These are phyloP conservation scores for Penicillium sp. DNA, from an alignment of 2,329 filamentous ascomycete genomes.

Conservation along the genomic window DNA sequence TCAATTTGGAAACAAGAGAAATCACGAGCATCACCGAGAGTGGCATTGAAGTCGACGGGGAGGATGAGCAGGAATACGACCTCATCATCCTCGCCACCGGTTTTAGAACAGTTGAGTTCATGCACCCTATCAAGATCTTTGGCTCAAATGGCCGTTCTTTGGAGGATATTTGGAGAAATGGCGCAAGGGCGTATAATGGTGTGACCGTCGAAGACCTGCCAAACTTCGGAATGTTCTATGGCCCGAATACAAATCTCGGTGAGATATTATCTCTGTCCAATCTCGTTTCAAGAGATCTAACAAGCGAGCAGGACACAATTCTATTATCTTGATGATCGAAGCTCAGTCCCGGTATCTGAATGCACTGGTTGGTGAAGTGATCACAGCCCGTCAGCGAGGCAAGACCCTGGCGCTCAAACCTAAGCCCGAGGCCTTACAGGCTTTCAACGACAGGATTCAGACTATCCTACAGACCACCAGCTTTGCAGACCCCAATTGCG, in stretches of 20 bases:
- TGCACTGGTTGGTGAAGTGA: slow-evolving; percentile 51
- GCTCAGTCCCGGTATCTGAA: slow-evolving; percentile 59
- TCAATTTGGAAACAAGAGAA: slow-evolving; percentile 49
- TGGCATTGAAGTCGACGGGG: slow-evolving; percentile 50
- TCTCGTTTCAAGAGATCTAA: not conserved
- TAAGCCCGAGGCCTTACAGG: slow-evolving; percentile 39
- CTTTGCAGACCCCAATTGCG: slow-evolving; percentile 59
- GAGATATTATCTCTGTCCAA: not conserved
- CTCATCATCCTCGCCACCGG: slow-evolving; percentile 61
- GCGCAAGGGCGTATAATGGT: slow-evolving; percentile 55
- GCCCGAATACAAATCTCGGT: slow-evolving; percentile 57
- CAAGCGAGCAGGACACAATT: slow-evolving; percentile 50
- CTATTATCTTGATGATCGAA: slow-evolving; percentile 65
- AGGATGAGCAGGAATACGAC: slow-evolving; percentile 52
- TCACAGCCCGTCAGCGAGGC: slow-evolving; percentile 46
- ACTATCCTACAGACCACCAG: slow-evolving; percentile 43
- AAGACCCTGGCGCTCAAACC: slow-evolving; percentile 50
- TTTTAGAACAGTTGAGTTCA: slow-evolving; percentile 61
- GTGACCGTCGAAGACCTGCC: slow-evolving; percentile 55
- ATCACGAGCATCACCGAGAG: slow-evolving; percentile 51
- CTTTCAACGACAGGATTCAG: slow-evolving; percentile 53
- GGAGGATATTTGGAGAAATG: slow-evolving; percentile 56
- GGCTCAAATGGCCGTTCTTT: slow-evolving; percentile 49
- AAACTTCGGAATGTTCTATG: slow-evolving; percentile 61
- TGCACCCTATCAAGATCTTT: slow-evolving; percentile 58